Conservation (phyloP, 2,329 filamentous ascomycete genomes). For the Blastomyces parvus region DNA sequence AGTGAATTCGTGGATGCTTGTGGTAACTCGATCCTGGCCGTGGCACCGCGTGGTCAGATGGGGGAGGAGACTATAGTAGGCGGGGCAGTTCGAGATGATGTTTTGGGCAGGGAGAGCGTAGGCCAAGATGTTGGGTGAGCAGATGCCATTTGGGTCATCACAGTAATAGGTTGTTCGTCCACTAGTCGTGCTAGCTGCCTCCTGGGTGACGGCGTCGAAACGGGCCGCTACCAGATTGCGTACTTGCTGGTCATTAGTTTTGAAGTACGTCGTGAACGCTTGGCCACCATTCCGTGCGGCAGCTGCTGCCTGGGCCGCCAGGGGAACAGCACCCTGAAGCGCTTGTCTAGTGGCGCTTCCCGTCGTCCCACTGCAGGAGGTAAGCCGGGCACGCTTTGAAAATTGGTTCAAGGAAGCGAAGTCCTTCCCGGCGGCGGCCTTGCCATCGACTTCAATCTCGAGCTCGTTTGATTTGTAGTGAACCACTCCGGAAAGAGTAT, state of each 20-base stretch:
- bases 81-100: constrained; percentile 53
- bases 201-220: constrained; percentile 45
- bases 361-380: constrained; percentile 46
- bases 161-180: constrained; percentile 50
- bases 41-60: constrained; percentile 47
- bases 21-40: constrained; percentile 56
- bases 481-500: constrained; percentile 46
- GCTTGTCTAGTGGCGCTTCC: constrained; percentile 41
- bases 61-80: constrained; percentile 50
- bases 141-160: constrained; percentile 47
- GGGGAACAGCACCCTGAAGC: constrained; percentile 44
- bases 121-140: constrained; percentile 46
- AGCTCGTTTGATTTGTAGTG: constrained; percentile 52
- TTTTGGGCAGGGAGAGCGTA: constrained; percentile 50
- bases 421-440: constrained; percentile 44
- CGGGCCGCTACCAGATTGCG: constrained; percentile 43
- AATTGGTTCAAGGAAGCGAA: constrained; percentile 37
- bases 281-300: constrained; percentile 42
- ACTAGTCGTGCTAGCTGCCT: constrained; percentile 45
- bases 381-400: constrained; percentile 42
- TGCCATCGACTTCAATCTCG: constrained; percentile 48
- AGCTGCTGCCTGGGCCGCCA: constrained; percentile 48
- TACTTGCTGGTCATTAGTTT: constrained; percentile 41
- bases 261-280: constrained; percentile 56
- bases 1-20: constrained; percentile 56